Percentiles rank a stretch among this genome's conserved stretches.
phyloP scores from a whole-genome alignment of 306 rosid genomes.

The Spatholobus suberectus region DNA sequence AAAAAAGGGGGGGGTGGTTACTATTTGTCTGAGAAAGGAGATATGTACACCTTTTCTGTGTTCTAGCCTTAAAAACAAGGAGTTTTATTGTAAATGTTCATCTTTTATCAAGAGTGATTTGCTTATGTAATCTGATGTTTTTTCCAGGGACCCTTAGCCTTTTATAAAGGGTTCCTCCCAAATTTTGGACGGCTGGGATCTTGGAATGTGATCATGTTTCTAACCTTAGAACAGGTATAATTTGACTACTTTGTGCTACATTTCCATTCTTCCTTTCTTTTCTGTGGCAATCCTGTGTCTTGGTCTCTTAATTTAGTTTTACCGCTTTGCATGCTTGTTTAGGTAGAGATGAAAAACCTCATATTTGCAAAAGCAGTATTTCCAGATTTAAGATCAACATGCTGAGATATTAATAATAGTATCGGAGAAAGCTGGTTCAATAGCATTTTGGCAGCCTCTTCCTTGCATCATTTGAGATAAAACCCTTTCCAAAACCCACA shows the following conservation, averaged over 20 bases:
- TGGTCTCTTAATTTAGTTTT: background rate
- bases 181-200: constrained; percentile 97
- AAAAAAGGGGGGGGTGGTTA: too few relatives aligned
- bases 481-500: background rate
- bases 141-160: constrained; percentile 87
- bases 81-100: background rate
- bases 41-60: background rate
- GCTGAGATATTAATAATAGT: background rate
- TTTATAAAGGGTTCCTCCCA: constrained; percentile 94
- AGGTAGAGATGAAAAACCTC: background rate
- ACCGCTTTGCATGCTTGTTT: background rate
- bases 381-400: background rate
- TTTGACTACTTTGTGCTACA: background rate
- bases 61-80: background rate
- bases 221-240: constrained; percentile 93
- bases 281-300: background rate
- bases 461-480: background rate
- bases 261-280: background rate
- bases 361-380: background rate
- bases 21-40: background rate
- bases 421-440: background rate
- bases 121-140: constrained; percentile 27
- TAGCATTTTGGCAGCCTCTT: background rate
- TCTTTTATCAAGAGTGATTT: constrained; percentile 23
- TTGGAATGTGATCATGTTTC: constrained; percentile 99